Base-by-base conservation (phyloP, 495 filamentous ascomycete species). In the Copromyces sp. region DNA sequence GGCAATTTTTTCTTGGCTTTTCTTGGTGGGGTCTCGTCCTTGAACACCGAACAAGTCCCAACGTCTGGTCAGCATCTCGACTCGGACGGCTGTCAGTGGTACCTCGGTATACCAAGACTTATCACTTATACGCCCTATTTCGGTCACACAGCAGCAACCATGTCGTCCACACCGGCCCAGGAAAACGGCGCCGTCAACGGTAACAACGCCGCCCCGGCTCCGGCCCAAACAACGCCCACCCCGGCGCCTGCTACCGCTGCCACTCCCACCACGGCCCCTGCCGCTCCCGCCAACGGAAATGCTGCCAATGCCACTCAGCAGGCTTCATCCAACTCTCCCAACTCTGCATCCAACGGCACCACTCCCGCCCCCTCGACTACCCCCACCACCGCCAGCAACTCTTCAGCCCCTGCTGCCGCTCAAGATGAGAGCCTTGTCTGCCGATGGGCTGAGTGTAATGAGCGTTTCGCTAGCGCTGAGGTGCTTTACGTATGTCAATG, bases 391-490 rank as follows among this genome's bases (percentile, higher is more conserved):
- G 70, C 78, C 40, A 80, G 81, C 38, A 61, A 61, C 53, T 32
- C 53, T 11, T 83, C 83, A 14, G 40, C 77, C 29, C 80, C 83
- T 68, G 80, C 79, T 73, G 72, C 79, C 37, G 79, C 75, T 17
- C 75, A 74, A 32, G 87, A 89, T 70, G 90, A 94, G 76, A 88
- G 89, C 73, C 86, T 96, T 32, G 81, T 87, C 7, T 99, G 95
- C 79, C 91, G 94, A 81, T 99, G 95, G 95, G 86, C 89, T 47
- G 89, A 89, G 71, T 99, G 95, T 78, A 86, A 87, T 71, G 94
- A 99, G 79, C 90, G 92, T 74, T 94, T 91, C 77, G 83, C 87
- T 59, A 90, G 89, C 14, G 89, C 95, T 20, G 94, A 97, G 78
- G 82, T 87, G 70, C 93, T 99, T 76, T 99, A 98, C 82, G 95